A percentile compares a stretch with the other conserved stretches of the same genome.
phyloP scores from a whole-genome alignment of 1,139 yeast species.

The Torulaspora globosa region DNA sequence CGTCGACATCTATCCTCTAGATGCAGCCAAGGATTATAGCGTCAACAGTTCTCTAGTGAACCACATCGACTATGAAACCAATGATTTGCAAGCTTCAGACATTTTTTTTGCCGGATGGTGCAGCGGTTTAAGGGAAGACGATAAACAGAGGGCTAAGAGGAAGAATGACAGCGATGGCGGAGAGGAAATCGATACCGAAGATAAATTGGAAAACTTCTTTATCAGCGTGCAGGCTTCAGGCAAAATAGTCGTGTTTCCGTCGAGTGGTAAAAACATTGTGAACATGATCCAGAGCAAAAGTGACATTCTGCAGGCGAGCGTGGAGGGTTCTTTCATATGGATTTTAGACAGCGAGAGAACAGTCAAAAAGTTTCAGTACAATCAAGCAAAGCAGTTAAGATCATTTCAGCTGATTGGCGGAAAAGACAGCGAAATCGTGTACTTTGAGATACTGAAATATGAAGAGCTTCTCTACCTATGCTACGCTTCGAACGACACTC shows the following conservation, averaged over 20 bases:
- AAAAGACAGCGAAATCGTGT: conserved; percentile 28
- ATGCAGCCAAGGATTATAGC: conserved; percentile 25
- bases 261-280: conserved; percentile 35
- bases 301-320: conserved; percentile 28
- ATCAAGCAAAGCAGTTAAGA: conserved; percentile 31
- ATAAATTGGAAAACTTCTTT: conserved; percentile 24
- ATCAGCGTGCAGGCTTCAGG: conserved; percentile 33
- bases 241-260: conserved; percentile 33
- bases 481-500: conserved; percentile 23
- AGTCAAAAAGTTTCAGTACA: conserved; percentile 33
- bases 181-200: neutral
- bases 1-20: conserved; percentile 35
- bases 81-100: conserved; percentile 31
- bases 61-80: conserved; percentile 33
- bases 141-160: conserved; percentile 23
- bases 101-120: conserved; percentile 33
- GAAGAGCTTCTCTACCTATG: conserved; percentile 17
- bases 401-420: conserved; percentile 36
- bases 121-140: conserved; percentile 10
- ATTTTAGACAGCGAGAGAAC: conserved; percentile 32
- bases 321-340: conserved; percentile 31
- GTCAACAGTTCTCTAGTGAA: conserved; percentile 33
- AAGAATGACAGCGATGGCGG: conserved; percentile 15
- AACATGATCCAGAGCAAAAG: conserved; percentile 35
- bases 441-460: conserved; percentile 28